These are phyloP conservation scores for Mycosarcoma mackinlayi DNA, from an alignment of 1,284 basidiomycete species.

Conservation along the genomic window DNA sequence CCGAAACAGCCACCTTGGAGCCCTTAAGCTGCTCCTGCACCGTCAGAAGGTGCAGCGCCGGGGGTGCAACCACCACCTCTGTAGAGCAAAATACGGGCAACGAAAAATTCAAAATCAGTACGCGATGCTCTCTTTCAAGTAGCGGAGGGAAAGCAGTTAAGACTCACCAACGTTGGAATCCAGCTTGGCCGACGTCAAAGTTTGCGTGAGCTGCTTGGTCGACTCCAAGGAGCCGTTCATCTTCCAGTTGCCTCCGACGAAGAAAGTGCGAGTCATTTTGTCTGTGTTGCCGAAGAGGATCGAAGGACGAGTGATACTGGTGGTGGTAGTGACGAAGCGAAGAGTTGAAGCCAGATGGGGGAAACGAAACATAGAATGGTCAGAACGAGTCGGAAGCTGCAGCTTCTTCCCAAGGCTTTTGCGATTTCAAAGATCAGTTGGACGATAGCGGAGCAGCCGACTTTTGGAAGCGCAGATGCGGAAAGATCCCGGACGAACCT, in stretches of 20 bases:
- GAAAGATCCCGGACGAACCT: slow-evolving; percentile 30
- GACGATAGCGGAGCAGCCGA: too few relatives aligned
- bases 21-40: slow-evolving; percentile 58
- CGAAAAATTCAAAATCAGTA: neutral
- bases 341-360: slow-evolving; percentile 1
- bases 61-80: slow-evolving; percentile 67
- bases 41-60: slow-evolving; percentile 61
- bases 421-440: too few relatives aligned
- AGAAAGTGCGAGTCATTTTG: slow-evolving; percentile 62
- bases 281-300: too few relatives aligned
- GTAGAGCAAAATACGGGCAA: neutral
- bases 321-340: slow-evolving; percentile 12
- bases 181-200: slow-evolving; percentile 59
- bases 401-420: neutral
- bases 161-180: slow-evolving; percentile 60
- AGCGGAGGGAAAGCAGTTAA: neutral
- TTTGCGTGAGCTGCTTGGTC: slow-evolving; percentile 60
- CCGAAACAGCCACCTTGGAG: slow-evolving; percentile 73
- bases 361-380: slow-evolving; percentile 3
- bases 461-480: too few relatives aligned
- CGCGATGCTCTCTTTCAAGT: neutral
- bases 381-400: too few relatives aligned
- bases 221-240: slow-evolving; percentile 68
- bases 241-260: slow-evolving; percentile 68
- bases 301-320: neutral